A percentile compares a stretch with the other conserved stretches of the same genome.
Evolutionary conservation across 2,329 filamentous ascomycete species (phyloP).

Genomic region (Pezicula carpinea): DNA sequence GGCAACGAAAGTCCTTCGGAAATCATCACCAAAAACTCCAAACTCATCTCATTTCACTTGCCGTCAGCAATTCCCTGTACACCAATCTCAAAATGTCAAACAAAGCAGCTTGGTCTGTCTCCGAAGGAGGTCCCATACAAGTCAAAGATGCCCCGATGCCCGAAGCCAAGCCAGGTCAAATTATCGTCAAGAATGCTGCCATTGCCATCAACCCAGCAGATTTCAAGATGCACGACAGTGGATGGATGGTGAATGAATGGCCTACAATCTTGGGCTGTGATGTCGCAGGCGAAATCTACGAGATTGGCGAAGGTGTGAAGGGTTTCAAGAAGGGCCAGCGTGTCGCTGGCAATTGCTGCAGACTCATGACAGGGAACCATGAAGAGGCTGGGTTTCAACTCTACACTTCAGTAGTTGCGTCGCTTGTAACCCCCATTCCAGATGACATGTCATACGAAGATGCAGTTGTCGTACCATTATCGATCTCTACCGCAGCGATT

Average conservation of each 20-base stretch:
- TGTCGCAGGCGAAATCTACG: slow-evolving; percentile 48
- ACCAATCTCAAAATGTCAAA: slow-evolving; percentile 3
- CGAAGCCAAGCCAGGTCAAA: slow-evolving; percentile 29
- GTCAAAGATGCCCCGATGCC: slow-evolving; percentile 34
- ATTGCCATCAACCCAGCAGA: slow-evolving; percentile 33
- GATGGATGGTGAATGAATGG: slow-evolving; percentile 13
- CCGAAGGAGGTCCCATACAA: slow-evolving; percentile 28
- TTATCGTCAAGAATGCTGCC: slow-evolving; percentile 30
- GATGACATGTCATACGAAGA: slow-evolving; percentile 22
- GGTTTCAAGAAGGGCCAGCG: slow-evolving; percentile 47
- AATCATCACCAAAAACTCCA: too few relatives aligned
- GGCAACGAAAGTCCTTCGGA: too few relatives aligned
- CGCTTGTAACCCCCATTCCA: slow-evolving; percentile 20
- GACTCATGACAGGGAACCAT: slow-evolving; percentile 13
- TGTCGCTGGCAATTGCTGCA: slow-evolving; percentile 33
- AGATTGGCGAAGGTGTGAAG: slow-evolving; percentile 43
- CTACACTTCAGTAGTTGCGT: slow-evolving; percentile 18
- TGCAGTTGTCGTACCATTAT: slow-evolving; percentile 26
- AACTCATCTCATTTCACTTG: too few relatives aligned
- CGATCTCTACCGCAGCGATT: slow-evolving; percentile 25
- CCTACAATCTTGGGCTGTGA: slow-evolving; percentile 44
- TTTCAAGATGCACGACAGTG: slow-evolving; percentile 24
- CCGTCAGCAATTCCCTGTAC: too few relatives aligned
- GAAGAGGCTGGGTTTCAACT: slow-evolving; percentile 19
- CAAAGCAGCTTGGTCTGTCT: slow-evolving; percentile 14